A percentile compares a stretch with the other conserved stretches of the same genome.
phyloP scores from a whole-genome alignment of 2,329 filamentous ascomycete genomes.

The Graphiopsis chlorocephala region DNA sequence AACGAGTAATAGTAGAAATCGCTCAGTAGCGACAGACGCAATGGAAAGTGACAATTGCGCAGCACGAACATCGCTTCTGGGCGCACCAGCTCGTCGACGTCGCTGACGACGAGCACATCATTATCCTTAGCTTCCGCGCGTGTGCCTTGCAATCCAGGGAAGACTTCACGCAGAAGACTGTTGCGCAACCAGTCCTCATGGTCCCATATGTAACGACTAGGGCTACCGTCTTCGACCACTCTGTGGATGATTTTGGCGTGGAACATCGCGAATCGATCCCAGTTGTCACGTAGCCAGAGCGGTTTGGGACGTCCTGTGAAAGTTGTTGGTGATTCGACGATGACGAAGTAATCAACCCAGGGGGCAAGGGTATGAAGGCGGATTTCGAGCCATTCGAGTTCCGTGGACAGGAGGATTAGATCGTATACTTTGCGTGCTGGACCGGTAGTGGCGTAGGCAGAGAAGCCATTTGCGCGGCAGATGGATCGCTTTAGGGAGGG shows the following conservation, averaged over 20 bases:
- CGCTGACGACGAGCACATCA: conserved; percentile 17
- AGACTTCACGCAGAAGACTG: conserved; percentile 49
- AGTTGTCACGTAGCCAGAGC: conserved; percentile 11
- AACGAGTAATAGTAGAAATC: conserved; percentile 18
- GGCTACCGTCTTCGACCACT: conserved; percentile 13
- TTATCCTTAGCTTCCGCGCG: conserved; percentile 32
- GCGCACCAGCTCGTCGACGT: conserved; percentile 15
- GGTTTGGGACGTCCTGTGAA: conserved; percentile 13
- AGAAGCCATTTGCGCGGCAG: conserved; percentile 21
- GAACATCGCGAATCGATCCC: conserved; percentile 14
- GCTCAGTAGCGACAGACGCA: conserved; percentile 10
- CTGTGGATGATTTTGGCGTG: conserved; percentile 16
- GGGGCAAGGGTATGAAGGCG: conserved; percentile 57
- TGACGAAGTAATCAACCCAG: conserved; percentile 18
- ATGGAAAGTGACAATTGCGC: conserved; percentile 12
- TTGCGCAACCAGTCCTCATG: conserved; percentile 18
- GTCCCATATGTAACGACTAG: conserved; percentile 14
- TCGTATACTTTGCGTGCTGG: conserved; percentile 56
- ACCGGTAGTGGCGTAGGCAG: background rate
- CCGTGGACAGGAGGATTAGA: conserved; percentile 60
- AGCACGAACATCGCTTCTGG: conserved; percentile 14
- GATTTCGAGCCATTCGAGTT: conserved; percentile 66
- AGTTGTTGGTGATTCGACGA: conserved; percentile 17
- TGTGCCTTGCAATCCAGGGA: conserved; percentile 48
- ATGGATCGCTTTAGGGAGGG: background rate